phyloP scores from a whole-genome alignment of 1,284 basidiomycete species.

The Pseudozyma tsukubaensis region DNA sequence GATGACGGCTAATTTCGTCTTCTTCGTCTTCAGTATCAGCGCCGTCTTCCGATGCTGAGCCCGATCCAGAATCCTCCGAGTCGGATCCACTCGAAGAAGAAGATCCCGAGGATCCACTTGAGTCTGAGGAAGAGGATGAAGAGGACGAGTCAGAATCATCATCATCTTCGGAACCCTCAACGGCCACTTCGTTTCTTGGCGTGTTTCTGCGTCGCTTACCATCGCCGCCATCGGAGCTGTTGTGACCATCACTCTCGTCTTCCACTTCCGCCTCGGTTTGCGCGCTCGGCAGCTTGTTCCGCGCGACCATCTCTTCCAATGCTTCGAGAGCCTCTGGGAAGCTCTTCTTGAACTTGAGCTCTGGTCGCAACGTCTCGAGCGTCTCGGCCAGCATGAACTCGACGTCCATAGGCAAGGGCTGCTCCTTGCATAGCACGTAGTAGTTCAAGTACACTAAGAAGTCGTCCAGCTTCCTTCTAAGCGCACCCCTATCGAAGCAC shows the following conservation, averaged over 20 bases:
- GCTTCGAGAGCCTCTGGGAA: conserved; percentile 85
- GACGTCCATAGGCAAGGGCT: conserved; percentile 88
- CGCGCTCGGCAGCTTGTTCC: conserved; percentile 43
- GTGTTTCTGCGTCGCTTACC: conserved; percentile 68
- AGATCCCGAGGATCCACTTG: conserved; percentile 13
- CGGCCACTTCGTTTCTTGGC: conserved; percentile 74
- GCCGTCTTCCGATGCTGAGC: conserved; percentile 16
- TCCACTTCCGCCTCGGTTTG: conserved; percentile 16
- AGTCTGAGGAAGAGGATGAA: conserved; percentile 13
- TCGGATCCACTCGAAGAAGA: conserved; percentile 17
- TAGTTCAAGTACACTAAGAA: conserved; percentile 94
- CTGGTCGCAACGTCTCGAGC: conserved; percentile 73
- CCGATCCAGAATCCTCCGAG: conserved; percentile 15
- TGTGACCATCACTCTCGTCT: conserved; percentile 33
- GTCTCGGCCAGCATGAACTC: conserved; percentile 97
- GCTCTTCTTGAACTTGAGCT: conserved; percentile 74
- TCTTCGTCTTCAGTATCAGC: conserved; percentile 43
- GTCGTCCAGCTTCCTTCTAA: conserved; percentile 89
- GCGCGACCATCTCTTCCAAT: conserved; percentile 87
- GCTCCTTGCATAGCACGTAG: conserved; percentile 86
- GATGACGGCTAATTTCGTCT: conserved; percentile 40
- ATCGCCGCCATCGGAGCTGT: conserved; percentile 69
- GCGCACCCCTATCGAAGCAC: conserved; percentile 92
- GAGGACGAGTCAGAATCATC: conserved; percentile 16
- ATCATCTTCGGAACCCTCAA: conserved; percentile 67